Evolutionary conservation across 768 basidiomycete species (phyloP).

Genomic region (Multifurca ochricompacta): DNA sequence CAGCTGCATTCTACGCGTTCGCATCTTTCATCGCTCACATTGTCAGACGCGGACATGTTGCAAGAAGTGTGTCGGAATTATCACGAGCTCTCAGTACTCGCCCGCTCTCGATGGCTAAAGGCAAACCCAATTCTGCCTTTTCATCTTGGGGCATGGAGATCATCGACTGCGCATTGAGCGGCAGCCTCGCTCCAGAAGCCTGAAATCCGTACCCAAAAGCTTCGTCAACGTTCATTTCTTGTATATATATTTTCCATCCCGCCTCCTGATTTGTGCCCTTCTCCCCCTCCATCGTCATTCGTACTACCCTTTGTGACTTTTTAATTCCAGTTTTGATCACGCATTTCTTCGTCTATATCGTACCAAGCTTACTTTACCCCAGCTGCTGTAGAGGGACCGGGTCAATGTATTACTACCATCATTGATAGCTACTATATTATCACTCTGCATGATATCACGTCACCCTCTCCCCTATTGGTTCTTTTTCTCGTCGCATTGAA

Average conservation of each 20-base stretch:
- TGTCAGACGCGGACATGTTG: conserved; percentile 29
- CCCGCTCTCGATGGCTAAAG: conserved; percentile 38
- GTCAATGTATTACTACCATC: conserved; percentile 18
- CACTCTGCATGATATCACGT: not conserved
- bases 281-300: not conserved
- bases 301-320: not conserved
- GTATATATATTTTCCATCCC: not conserved
- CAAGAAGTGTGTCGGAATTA: conserved; percentile 61
- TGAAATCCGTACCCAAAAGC: not conserved
- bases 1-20: conserved; percentile 46
- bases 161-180: conserved; percentile 40
- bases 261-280: not conserved
- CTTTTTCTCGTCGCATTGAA: conserved; percentile 71
- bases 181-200: conserved; percentile 24
- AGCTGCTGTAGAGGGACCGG: conserved; percentile 12
- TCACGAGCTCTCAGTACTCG: conserved; percentile 60
- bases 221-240: conserved; percentile 4
- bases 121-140: conserved; percentile 54
- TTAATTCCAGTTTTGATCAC: conserved; percentile 14
- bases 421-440: conserved; percentile 17
- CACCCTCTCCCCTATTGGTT: conserved; percentile 39
- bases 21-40: conserved; percentile 31
- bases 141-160: conserved; percentile 66
- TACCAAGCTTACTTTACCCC: conserved; percentile 14
- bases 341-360: conserved; percentile 7